Base-by-base conservation (phyloP, 768 basidiomycete genomes). In the Panaeolus papilionaceus region DNA sequence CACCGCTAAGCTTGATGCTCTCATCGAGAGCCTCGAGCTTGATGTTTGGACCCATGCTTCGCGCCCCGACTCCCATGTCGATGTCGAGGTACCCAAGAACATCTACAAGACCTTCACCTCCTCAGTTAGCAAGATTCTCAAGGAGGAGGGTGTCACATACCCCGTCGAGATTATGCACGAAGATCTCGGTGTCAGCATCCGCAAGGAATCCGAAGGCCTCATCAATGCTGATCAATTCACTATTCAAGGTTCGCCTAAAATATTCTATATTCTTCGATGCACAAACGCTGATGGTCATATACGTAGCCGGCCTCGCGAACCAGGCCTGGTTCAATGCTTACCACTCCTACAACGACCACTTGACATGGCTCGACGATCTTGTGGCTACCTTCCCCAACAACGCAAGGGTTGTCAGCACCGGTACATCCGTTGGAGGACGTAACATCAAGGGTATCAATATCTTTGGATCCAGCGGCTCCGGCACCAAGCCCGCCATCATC, bases 381-480 rank as follows among this genome's bases (percentile, higher is more conserved):
- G 66, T 64, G 6, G 39, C 66, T 4, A 49, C 33, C 11, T 67
- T 67, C 62, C 66, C 66, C 26, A 14, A 61, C 6, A 67, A 64
- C 18, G 66, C 66, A 38, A 58, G 18, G 51, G 54, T 67, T 37
- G 42, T 67, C 18, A 67, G 63, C 33, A 38, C 37, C 33, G 66
- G 66, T 49, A 49, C 23, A 10, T 64, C 66, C 18, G 58, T 65
- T 18, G 67, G 64, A 23, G 67, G 67, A 40, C 67, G 67, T 38
- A 64, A 68, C 38, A 68, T 68, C 14, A 68, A 68, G 37, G 67
- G 67, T 10, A 65, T 68, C 33, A 64, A 68, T 45, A 68, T 68
- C 64, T 68, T 62, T 26, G 67, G 67, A 0, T 68, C 67, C 7
- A 65, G 64, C n/a, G 67, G 67, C 37, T 65, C 67, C 14, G 67